Evolutionary conservation across 2,329 filamentous ascomycete species (phyloP).

Genomic region (Penicillium olsonii): DNA sequence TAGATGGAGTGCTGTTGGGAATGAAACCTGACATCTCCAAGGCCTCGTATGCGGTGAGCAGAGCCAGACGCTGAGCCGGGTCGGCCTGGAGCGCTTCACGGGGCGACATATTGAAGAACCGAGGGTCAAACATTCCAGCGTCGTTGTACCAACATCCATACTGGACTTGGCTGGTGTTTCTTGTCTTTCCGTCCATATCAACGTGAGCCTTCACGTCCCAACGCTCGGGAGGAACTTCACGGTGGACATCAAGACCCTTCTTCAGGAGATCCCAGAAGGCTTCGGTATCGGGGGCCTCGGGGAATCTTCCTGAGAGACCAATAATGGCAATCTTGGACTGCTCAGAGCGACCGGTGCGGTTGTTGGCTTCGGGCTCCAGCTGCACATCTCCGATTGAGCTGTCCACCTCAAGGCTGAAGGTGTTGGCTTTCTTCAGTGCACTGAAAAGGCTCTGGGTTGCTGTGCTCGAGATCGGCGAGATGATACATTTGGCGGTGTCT

Average conservation of each 20-base stretch:
- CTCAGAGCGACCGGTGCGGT: constrained; percentile 33
- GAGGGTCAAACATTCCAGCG: constrained; percentile 75
- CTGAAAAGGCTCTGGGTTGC: constrained; percentile 36
- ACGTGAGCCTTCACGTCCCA: constrained; percentile 72
- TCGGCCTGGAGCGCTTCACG: constrained; percentile 78
- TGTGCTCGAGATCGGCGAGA: constrained; percentile 34
- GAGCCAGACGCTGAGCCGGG: constrained; percentile 74
- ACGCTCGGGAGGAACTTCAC: constrained; percentile 62
- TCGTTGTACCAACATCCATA: constrained; percentile 76
- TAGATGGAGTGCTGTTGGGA: constrained; percentile 69
- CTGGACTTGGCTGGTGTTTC: constrained; percentile 75
- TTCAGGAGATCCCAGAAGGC: constrained; percentile 74
- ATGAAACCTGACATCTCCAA: constrained; percentile 80
- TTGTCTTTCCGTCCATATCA: constrained; percentile 70
- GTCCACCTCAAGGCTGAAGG: constrained; percentile 30
- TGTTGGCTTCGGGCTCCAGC: constrained; percentile 20
- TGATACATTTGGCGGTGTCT: constrained; percentile 18
- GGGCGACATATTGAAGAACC: constrained; percentile 86
- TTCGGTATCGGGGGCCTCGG: constrained; percentile 69
- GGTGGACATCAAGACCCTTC: constrained; percentile 72
- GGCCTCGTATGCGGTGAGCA: constrained; percentile 78
- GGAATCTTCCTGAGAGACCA: constrained; percentile 77
- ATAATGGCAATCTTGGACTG: constrained; percentile 78
- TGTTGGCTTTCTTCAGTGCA: constrained; percentile 31
- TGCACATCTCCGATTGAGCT: constrained; percentile 28